Evolutionary conservation across 768 basidiomycete species (phyloP), one percentile per base, ranked within the genome.

Genomic region (Hortiboletus flavorubellus): DNA sequence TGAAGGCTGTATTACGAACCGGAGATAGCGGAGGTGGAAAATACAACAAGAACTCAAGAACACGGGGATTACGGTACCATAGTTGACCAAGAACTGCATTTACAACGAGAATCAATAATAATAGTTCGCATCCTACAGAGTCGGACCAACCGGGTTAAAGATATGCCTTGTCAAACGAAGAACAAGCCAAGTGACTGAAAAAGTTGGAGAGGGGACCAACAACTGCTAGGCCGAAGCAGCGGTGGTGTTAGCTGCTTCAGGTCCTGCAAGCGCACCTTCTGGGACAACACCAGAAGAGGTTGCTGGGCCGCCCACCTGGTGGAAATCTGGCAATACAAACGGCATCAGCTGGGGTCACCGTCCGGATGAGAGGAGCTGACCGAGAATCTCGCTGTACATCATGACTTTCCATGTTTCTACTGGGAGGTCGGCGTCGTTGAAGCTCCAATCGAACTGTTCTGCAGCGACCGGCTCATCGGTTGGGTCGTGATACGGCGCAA

Each of bases 331-430:
- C 37, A 42, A 40, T 14, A 26, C 9, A n/a, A 43, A 18, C 15
- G 31, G 11, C 8, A 23, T 56, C 21, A 59, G 37, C 38, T 23
- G 16, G 51, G n/a, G 37, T 45, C 15, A 35, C 14, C 21, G 18
- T 44, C 11, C 26, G 6, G 11, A 34, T n/a, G 9, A 23, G 46
- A 29, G 23, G 47, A 16, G 73, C 87, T 59, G 65, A 93, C 94
- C 93, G 12, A 98, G 78, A 60, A 98, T 98, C 74, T 99, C 96
- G 64, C 87, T 90, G 78, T 98, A 98, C 96, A 99, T 99, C 97
- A 99, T 99, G 68, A 97, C 96, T 75, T 98, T 98, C 97, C 97
- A 99, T 1, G 93, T 96, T 66, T 99, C 97, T 11, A 98, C 91
- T 0, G 97, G 97, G 43, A 99, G 79, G 71, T 99, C 97, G 18